Evolutionary conservation across 2,329 filamentous ascomycete genomes (phyloP), one percentile per base, ranked within the genome.

Genomic region (Arthroderma sp.): DNA sequence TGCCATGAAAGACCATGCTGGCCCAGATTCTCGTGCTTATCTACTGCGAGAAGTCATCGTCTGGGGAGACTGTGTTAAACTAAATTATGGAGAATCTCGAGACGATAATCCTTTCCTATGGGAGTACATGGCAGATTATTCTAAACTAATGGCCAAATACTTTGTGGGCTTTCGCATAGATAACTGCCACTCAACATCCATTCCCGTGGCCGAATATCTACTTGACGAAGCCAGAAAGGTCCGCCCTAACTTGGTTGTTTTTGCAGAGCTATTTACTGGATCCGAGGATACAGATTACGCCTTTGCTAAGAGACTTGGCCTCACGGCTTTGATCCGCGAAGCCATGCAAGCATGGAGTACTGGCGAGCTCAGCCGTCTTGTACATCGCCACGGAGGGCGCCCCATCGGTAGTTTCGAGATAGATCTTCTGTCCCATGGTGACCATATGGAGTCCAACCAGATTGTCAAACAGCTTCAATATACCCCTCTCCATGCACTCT

Each of bases 331-430:
- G 54, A 95, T 98, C 63, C 84, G 93, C 59, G 93, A 98, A 73
- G 91, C 91, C 9, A 98, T 98, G 94, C 93, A 98, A 70, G 88
- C 91, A 33, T 97, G 91, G 91, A 91, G 87, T 68, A 95, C 93
- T 1, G 88, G 82, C 9, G 94, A 98, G 71, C 78, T 98, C 61
- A 96, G 91, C 72, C 81, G 91, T 49, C 79, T 98, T 35, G 91
- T 98, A 9, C 94, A 98, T 73, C 86, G 86, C 61, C 91, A 98
- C 70, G 91, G 89, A 33, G 93, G 93, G 38, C 83, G 89, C 25
- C 93, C 94, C 0, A 96, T 98, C 67, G 93, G 93, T 58, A 97
- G 91, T 70, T 97, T 98, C 66, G 91, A 97, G 67, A 80, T 94
- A n/a, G 89, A 96, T 65, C 87, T 95, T 62, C 81, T 91, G 11